Percentiles rank a stretch among this genome's conserved stretches.
phyloP scores from a whole-genome alignment of 495 filamentous ascomycete genomes.

The Pseudevernia furfuracea region DNA sequence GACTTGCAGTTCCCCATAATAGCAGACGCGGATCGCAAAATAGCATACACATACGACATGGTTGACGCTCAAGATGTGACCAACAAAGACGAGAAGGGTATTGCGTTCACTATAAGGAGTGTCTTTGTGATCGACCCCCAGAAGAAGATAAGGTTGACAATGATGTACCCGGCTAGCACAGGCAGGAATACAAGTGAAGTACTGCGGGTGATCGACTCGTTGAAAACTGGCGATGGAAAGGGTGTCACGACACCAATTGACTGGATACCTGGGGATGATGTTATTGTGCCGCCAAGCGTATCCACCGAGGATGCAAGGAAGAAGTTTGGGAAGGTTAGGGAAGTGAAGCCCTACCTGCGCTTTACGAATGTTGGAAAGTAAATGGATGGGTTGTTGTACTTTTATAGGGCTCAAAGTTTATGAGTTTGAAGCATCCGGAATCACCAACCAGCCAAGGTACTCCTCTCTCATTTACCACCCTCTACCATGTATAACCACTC shows the following conservation, averaged over 20 bases:
- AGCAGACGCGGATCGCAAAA: slow-evolving; percentile 56
- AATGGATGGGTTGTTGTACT: background rate
- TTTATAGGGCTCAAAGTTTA: background rate
- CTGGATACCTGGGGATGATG: slow-evolving; percentile 58
- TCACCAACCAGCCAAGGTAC: background rate
- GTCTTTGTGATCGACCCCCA: slow-evolving; percentile 63
- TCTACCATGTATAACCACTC: background rate
- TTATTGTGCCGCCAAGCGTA: slow-evolving; percentile 58
- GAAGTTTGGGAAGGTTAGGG: slow-evolving; percentile 59
- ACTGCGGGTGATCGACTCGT: slow-evolving; percentile 55
- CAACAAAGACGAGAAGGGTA: slow-evolving; percentile 50
- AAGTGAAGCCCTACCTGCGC: slow-evolving; percentile 49
- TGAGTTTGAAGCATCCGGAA: too few relatives aligned
- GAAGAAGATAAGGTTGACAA: slow-evolving; percentile 61
- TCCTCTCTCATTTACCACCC: background rate
- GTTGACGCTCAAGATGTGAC: slow-evolving; percentile 49
- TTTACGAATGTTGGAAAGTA: slow-evolving; percentile 31
- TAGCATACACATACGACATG: slow-evolving; percentile 64
- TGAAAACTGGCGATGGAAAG: slow-evolving; percentile 56
- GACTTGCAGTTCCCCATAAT: slow-evolving; percentile 60
- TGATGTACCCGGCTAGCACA: slow-evolving; percentile 61
- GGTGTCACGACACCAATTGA: slow-evolving; percentile 58
- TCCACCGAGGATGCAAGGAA: slow-evolving; percentile 55
- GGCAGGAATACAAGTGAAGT: slow-evolving; percentile 61
- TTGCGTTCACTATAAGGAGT: slow-evolving; percentile 59